phyloP scores from a whole-genome alignment of 345 rosid genomes.

The Populus euphratica region DNA sequence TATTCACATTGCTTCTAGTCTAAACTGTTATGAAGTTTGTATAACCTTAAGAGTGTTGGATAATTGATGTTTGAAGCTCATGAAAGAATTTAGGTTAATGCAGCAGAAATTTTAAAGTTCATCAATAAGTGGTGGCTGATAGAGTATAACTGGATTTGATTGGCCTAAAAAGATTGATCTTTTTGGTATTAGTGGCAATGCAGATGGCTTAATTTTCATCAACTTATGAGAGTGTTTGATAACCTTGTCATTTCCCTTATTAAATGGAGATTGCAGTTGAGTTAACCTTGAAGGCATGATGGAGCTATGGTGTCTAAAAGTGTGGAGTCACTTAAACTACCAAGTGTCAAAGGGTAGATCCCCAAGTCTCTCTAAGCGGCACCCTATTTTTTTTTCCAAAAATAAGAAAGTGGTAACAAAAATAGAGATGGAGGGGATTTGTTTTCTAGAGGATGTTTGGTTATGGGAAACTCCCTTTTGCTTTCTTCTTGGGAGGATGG shows the following conservation, averaged over 20 bases:
- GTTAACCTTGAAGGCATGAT: neutral
- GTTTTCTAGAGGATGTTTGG: no score
- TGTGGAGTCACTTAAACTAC: neutral
- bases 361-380: no score
- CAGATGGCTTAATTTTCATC: neutral
- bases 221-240: neutral
- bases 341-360: neutral
- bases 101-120: neutral
- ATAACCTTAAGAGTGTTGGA: neutral
- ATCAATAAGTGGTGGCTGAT: neutral
- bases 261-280: neutral
- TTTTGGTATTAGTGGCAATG: neutral
- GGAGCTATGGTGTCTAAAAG: neutral
- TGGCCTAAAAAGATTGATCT: neutral
- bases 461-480: neutral
- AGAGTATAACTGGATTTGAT: neutral
- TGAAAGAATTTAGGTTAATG: neutral
- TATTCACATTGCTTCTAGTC: neutral
- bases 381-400: no score
- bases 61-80: neutral
- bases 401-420: no score
- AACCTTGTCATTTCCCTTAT: neutral
- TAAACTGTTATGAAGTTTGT: neutral
- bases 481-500: neutral
- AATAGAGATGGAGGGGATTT: no score